These are phyloP conservation scores for Solanum appendiculatum DNA, from an alignment of 257 asterid genomes.

Conservation along the genomic window DNA sequence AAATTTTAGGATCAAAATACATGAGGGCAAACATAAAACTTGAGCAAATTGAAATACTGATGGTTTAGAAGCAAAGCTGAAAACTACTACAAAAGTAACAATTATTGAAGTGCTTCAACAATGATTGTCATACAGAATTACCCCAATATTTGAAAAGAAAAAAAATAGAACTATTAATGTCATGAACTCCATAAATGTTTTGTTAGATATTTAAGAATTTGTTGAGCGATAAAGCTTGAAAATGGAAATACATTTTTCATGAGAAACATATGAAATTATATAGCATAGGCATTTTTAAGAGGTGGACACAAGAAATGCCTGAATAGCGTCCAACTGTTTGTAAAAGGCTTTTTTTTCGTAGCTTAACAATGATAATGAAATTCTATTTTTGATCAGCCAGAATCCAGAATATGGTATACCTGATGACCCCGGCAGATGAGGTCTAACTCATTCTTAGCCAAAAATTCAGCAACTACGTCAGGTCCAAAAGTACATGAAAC, in stretches of 20 bases:
- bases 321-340: neutral
- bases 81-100: neutral
- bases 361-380: neutral
- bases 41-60: neutral
- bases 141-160: neutral
- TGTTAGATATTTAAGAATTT: neutral
- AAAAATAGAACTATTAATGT: neutral
- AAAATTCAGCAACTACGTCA: constrained; percentile 54
- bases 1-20: neutral
- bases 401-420: constrained; percentile 25
- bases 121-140: neutral
- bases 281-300: neutral
- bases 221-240: neutral
- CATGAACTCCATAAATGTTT: neutral
- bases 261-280: neutral
- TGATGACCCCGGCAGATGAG: constrained; percentile 87
- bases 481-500: constrained; percentile 78
- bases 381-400: neutral
- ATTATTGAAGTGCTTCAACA: neutral
- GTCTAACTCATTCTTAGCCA: constrained; percentile 55
- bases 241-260: neutral
- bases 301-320: neutral
- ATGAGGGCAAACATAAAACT: neutral
- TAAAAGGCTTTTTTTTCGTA: neutral
- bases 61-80: neutral